phyloP scores from a whole-genome alignment of 805 yeast genomes.

The Candida boidinii region DNA sequence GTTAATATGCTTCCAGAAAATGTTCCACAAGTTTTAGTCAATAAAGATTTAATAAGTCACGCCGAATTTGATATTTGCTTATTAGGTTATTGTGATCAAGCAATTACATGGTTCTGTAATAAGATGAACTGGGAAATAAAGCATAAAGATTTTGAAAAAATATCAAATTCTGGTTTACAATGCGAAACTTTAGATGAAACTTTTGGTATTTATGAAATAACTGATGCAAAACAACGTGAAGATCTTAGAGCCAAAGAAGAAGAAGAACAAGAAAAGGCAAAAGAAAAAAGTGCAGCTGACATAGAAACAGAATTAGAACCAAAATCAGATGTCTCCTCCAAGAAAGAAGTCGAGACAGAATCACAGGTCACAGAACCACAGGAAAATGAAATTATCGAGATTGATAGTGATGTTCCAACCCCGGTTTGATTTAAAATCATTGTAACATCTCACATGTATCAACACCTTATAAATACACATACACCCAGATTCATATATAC shows the following conservation, averaged over 20 bases:
- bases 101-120: conserved; percentile 53
- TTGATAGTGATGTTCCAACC: too few species aligned
- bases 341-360: not conserved
- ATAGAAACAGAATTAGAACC: not conserved
- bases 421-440: too few species aligned
- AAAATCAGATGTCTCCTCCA: not conserved
- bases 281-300: not conserved
- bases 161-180: conserved; percentile 23
- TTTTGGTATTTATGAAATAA: conserved; percentile 26
- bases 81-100: conserved; percentile 79
- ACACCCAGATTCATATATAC: too few species aligned
- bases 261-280: conserved; percentile 2
- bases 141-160: conserved; percentile 39
- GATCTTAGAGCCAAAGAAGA: conserved; percentile 7
- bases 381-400: too few species aligned
- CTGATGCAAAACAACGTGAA: conserved; percentile 22
- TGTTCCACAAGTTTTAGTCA: conserved; percentile 78
- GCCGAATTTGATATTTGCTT: conserved; percentile 72
- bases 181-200: conserved; percentile 19
- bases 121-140: conserved; percentile 50
- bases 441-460: too few species aligned
- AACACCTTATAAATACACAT: too few species aligned
- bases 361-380: too few species aligned
- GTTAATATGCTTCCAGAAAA: conserved; percentile 63
- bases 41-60: conserved; percentile 67